Evolutionary conservation across 495 filamentous ascomycete species (phyloP), one percentile per base, ranked within the genome.

Genomic region (Lentithecium fluviatile): DNA sequence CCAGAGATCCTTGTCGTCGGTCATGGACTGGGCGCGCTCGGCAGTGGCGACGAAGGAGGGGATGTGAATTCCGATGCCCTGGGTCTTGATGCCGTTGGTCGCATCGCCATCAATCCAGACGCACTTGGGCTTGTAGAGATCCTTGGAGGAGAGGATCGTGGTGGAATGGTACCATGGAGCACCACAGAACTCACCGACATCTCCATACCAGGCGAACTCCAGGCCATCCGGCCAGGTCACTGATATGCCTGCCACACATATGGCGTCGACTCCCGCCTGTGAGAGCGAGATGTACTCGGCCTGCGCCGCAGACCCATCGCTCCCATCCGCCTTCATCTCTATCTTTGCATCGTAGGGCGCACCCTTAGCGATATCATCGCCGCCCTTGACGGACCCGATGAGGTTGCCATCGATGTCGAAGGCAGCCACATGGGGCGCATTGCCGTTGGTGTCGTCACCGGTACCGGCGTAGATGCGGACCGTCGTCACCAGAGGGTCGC

Each of bases 61-160:
- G 12, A 62, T 56, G 37, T 62, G 59, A 7, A 62, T 38, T 15
- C 20, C 11, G n/a, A 62, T 13, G 13, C 38, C 59, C 5, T 62
- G 36, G n/a, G 51, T 40, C 10, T 49, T 32, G 36, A 57, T 56
- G 26, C 45, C 52, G 40, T 57, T 40, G 29, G 38, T 56, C 10
- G 25, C 24, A 40, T 62, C 52, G 17, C 25, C 29, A 21, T 62
- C 59, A 26, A 62, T 32, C 59, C 59, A 62, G 17, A 49, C 26
- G 45, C 59, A 62, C 32, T 26, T 38, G 17, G 43, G 42, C 4
- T 29, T 34, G 25, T 36, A 29, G 43, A 19, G 42, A 13, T 34
- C 51, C 10, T 34, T 26, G 37, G 32, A 54, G 8, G 51, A 19
- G 34, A 56, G 34, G 13, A 26, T 24, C 37, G 15, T 48, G 2